Conservation (phyloP, 1,139 yeast genomes). For the Yamadazyma dushanensis region DNA sequence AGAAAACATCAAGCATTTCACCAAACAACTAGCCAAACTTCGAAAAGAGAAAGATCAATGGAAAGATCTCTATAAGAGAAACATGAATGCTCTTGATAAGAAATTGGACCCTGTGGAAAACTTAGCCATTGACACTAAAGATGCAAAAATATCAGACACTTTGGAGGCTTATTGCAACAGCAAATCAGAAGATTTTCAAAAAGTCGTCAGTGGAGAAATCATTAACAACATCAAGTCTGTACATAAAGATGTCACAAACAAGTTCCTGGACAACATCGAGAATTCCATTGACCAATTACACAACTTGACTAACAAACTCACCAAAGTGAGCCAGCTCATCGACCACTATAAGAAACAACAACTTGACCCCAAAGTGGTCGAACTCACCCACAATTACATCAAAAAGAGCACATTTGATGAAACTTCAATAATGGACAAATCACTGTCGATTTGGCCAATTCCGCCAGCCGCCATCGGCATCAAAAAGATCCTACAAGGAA, state of each 20-base stretch:
- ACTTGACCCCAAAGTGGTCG: conserved; percentile 20
- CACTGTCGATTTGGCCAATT: conserved; percentile 3
- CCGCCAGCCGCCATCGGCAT: conserved; percentile 4
- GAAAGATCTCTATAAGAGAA: conserved; percentile 32
- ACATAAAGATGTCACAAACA: conserved; percentile 11
- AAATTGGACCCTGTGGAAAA: conserved; percentile 16
- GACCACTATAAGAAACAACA: conserved; percentile 17
- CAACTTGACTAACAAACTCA: conserved; percentile 23
- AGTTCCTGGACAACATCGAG: conserved; percentile 20
- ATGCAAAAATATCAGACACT: conserved; percentile 5
- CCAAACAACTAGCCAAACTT: conserved; percentile 43
- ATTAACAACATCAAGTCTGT: conserved; percentile 7
- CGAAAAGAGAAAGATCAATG: conserved; percentile 51
- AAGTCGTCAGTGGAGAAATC: conserved; percentile 8
- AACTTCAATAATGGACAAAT: background rate
- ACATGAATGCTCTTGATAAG: conserved; percentile 21
- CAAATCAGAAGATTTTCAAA: conserved; percentile 4
- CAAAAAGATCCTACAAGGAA: conserved; percentile 4
- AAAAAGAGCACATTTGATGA: conserved; percentile 18
- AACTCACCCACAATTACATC: conserved; percentile 22
- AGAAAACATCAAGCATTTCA: conserved; percentile 45
- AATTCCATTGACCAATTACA: conserved; percentile 24
- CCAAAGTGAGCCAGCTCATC: conserved; percentile 22
- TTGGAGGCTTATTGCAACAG: conserved; percentile 12
- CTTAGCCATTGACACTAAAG: background rate